Base-by-base conservation (phyloP, 2,329 filamentous ascomycete genomes). In the Aureobasidium sp. region DNA sequence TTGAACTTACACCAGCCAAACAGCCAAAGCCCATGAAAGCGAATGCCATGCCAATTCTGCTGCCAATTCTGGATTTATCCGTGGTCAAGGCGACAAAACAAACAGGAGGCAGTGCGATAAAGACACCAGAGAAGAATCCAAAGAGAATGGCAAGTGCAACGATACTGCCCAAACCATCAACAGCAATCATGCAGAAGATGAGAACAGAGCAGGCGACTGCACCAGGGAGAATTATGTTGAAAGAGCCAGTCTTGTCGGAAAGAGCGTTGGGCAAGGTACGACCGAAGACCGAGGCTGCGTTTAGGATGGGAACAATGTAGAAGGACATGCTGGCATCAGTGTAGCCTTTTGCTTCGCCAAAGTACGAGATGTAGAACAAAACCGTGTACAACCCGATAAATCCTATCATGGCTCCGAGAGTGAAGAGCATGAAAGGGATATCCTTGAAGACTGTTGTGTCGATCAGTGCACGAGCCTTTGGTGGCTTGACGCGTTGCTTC, bases 121-220 rank as follows among this genome's bases (percentile, higher is more conserved):
- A 72, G 44, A 75, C 74, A 46, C 78, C 78, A 26, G 70, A 73
- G 66, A 77, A 76, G 67, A 78, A 77, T 20, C 77, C 78, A 60
- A 71, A 72, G 44, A 78, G 65, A 5, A 78, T 61, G 1, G 73
- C 68, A 32, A 72, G 62, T 5, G 71, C 69, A 15, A 79, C 66
- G 24, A 78, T 67, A 27, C 70, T 72, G 7, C 66, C 52, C 10
- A 69, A 66, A 13, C 65, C 71, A 6, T 69, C 61, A 4, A 76
- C 73, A 0, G 71, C 72, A 4, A 77, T 67, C 68, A 76, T 69
- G 65, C 72, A 74, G 55, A 77, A 69, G 8, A 74, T 66, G 10
- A 76, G 63, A 43, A 74, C 65, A 10, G 72, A 73, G 29, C 72
- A 69, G 41, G 74, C 64, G 36, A 74, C 53, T 4, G 71, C 68